phyloP scores from a whole-genome alignment of 2,329 filamentous ascomycete species.

The Fusarium illudens region DNA sequence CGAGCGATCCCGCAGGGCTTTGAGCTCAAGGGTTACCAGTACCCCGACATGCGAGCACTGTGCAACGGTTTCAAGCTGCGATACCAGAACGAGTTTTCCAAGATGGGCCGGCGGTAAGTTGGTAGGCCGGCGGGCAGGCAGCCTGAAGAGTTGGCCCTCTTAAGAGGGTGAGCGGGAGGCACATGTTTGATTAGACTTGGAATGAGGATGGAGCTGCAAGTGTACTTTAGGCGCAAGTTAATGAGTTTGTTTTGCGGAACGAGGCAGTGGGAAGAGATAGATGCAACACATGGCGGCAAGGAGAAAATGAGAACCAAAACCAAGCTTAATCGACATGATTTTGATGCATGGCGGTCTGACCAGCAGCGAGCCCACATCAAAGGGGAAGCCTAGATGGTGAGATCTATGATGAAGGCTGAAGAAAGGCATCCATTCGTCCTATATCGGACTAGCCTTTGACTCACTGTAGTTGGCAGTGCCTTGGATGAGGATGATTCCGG shows the following conservation, averaged over 20 bases:
- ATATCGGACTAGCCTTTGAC: neutral
- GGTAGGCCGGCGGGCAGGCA: neutral
- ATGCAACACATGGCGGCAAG: slow-evolving; percentile 9
- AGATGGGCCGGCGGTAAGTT: slow-evolving; percentile 57
- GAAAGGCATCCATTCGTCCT: neutral
- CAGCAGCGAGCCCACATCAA: no score
- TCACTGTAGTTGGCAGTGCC: neutral
- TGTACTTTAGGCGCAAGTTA: slow-evolving; percentile 31
- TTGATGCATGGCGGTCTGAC: slow-evolving; percentile 1
- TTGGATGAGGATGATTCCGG: neutral
- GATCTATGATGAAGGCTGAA: neutral
- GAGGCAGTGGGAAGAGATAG: slow-evolving; percentile 11
- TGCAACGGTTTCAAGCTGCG: slow-evolving; percentile 97
- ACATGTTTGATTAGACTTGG: slow-evolving; percentile 26
- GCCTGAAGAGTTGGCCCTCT: neutral
- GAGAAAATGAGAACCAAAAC: slow-evolving; percentile 12
- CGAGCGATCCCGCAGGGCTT: slow-evolving; percentile 94
- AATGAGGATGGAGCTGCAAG: slow-evolving; percentile 20
- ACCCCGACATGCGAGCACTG: slow-evolving; percentile 92
- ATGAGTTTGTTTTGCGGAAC: slow-evolving; percentile 21
- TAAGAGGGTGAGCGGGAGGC: neutral
- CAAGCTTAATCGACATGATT: slow-evolving; percentile 28
- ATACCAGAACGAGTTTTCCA: slow-evolving; percentile 71
- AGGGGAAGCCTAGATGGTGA: neutral
- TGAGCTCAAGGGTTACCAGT: slow-evolving; percentile 86